Evolutionary conservation across 2,329 filamentous ascomycete species (phyloP), one percentile per base, ranked within the genome.

Genomic region (Penicillium sp.): DNA sequence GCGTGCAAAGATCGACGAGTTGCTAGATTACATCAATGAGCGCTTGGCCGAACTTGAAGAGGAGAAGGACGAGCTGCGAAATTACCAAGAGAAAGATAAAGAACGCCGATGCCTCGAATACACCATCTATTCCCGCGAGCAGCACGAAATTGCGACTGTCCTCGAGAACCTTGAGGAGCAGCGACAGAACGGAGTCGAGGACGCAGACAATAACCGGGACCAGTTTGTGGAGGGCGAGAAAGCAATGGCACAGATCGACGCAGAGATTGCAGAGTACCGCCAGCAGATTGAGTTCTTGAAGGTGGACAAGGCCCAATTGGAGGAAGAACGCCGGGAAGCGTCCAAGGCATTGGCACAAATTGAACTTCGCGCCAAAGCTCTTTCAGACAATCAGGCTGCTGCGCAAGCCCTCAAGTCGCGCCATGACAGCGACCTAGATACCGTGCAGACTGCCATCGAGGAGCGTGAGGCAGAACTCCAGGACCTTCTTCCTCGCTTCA

Each of bases 51-150:
- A 99, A 76, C 83, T 99, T 0, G 95, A 99, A 75, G 93, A 96
- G 73, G 95, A 99, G 76, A 98, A 98, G 75, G 92, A 97, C 71
- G 96, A 99, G 76, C 82, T 99, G 41, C 88, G 92, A 48, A 92
- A 89, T 7, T 99, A 93, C 73, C 95, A 98, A 75, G 92, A 96
- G 61, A 96, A 96, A 74, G 95, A 99, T 69, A 88, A 90, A 59
- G 93, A 99, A 76, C 87, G 92, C 60, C 85, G 93, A 65, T 97
- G 93, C 73, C 83, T 99, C 48, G 92, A 98, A 75, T 98, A 98
- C 73, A 95, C 93, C 0, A 93, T 96, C 69, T 92, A 96, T 76
- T 89, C 95, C 67, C 89, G 91, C 62, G 92, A 97, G 70, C 92
- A 98, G 73, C 85, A 89, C 17, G 89, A 90, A 22, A 87, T 96